These are phyloP conservation scores for Pyricularia pennisetigena DNA, from an alignment of 2,329 filamentous ascomycete genomes.

Conservation along the genomic window DNA sequence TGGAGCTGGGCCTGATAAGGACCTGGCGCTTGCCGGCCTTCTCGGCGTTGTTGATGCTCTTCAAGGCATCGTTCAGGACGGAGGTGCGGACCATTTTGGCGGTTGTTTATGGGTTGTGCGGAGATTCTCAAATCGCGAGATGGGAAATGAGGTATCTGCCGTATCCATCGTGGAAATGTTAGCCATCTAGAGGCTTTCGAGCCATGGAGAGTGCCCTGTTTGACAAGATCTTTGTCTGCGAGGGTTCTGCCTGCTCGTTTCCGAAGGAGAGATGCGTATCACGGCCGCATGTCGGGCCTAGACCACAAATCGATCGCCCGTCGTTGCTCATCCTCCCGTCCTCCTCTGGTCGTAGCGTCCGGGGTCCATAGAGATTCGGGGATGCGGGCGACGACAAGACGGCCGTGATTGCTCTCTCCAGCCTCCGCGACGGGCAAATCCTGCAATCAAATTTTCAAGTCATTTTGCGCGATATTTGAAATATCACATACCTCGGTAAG, in stretches of 20 bases:
- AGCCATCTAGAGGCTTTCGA: slow-evolving; percentile 50
- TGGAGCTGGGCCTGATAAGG: slow-evolving; percentile 93
- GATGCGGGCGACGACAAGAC: neutral
- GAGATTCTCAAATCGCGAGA: slow-evolving; percentile 72
- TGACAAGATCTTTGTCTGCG: slow-evolving; percentile 12
- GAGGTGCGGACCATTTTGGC: slow-evolving; percentile 98
- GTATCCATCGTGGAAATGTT: slow-evolving; percentile 32
- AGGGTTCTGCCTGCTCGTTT: slow-evolving; percentile 64
- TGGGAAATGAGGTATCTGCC: slow-evolving; percentile 56
- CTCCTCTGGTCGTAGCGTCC: slow-evolving; percentile 2
- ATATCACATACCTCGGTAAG: slow-evolving; percentile 10
- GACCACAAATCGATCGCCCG: slow-evolving; percentile 12
- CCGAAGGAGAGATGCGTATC: slow-evolving; percentile 57
- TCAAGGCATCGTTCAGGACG: slow-evolving; percentile 98
- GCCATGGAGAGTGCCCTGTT: slow-evolving; percentile 60
- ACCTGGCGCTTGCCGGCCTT: slow-evolving; percentile 99
- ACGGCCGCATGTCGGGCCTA: slow-evolving; percentile 15
- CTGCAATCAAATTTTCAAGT: slow-evolving; percentile 15
- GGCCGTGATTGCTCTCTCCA: slow-evolving; percentile 50
- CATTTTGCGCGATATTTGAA: slow-evolving; percentile 11
- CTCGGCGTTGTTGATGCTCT: slow-evolving; percentile 99
- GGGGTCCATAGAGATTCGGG: neutral
- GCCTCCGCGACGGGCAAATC: slow-evolving; percentile 32
- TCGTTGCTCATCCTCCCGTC: slow-evolving; percentile 6
- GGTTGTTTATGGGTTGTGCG: slow-evolving; percentile 32